Conservation (phyloP, 2,329 filamentous ascomycete species). For the Ophiocordyceps camponoti-floridani region DNA sequence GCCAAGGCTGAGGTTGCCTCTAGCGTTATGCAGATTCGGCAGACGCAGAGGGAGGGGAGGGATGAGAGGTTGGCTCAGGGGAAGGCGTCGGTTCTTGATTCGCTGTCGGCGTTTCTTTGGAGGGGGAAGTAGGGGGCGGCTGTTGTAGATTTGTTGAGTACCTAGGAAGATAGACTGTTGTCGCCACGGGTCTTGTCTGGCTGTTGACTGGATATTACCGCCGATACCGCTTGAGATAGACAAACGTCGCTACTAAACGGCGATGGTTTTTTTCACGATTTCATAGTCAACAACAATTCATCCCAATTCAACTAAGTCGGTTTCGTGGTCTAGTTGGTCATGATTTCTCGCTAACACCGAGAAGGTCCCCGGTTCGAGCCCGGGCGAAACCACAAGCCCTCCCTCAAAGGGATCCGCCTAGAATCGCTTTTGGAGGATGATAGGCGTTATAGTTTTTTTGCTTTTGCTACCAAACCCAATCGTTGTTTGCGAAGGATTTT, state of each 20-base stretch:
- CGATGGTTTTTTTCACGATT: too few species aligned
- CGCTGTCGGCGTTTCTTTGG: constrained; percentile 12
- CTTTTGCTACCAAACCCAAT: background rate
- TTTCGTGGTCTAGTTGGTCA: constrained; percentile 22
- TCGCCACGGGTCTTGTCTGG: too few species aligned
- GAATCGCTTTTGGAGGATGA: too few species aligned
- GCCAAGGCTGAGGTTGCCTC: constrained; percentile 41
- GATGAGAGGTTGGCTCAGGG: constrained; percentile 20
- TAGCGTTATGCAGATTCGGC: constrained; percentile 34
- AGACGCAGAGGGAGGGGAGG: constrained; percentile 38
- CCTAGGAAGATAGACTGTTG: too few species aligned
- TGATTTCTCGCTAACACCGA: constrained; percentile 22
- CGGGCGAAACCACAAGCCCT: constrained; percentile 16
- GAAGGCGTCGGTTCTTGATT: constrained; percentile 13
- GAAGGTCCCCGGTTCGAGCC: constrained; percentile 21
- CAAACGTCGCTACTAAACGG: too few species aligned
- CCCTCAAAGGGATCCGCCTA: too few species aligned
- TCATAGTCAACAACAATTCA: too few species aligned
- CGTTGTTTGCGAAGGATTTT: too few species aligned
- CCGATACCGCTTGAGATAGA: too few species aligned
- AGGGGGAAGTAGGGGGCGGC: constrained; percentile 8
- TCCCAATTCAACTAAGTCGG: constrained; percentile 1
- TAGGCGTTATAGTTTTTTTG: background rate
- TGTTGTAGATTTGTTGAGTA: too few species aligned
- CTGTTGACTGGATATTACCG: too few species aligned